Evolutionary conservation across 257 asterid genomes (phyloP).

Genomic region (Cinchona pubescens): DNA sequence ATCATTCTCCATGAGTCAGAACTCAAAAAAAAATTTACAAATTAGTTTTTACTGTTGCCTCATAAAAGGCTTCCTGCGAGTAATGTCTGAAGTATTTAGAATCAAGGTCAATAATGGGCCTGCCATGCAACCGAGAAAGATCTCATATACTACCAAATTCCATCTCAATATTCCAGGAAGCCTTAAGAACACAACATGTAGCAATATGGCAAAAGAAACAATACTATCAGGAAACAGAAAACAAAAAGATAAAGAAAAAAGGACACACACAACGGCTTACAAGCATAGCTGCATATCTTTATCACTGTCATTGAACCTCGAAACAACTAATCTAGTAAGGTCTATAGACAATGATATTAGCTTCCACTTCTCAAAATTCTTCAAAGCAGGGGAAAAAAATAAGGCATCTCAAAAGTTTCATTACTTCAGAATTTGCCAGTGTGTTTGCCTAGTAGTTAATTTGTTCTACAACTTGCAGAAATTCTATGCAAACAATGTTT

Average conservation of each 20-base stretch:
- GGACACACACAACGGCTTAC: too few relatives aligned
- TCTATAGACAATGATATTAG: not conserved
- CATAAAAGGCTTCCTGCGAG: not conserved
- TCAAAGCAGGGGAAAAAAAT: not conserved
- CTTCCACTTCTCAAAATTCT: not conserved
- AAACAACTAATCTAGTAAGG: not conserved
- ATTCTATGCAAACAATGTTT: not conserved
- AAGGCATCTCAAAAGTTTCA: not conserved
- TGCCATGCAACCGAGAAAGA: not conserved
- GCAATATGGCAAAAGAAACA: not conserved
- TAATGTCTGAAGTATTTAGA: not conserved
- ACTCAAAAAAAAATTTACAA: not conserved
- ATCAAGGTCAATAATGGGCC: not conserved
- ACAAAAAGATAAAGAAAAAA: not conserved
- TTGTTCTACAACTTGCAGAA: not conserved
- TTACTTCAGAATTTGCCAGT: not conserved
- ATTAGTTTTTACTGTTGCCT: not conserved
- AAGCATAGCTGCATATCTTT: not conserved
- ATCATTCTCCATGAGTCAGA: too few relatives aligned
- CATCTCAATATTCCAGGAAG: not conserved
- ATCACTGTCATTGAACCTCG: not conserved
- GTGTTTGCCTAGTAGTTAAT: too few relatives aligned
- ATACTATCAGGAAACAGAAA: not conserved
- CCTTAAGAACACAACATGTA: not conserved
- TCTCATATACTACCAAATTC: not conserved